These are phyloP conservation scores for Phytophthora kernoviae DNA, from an alignment of 352 stramenopile species.

Conservation along the genomic window DNA sequence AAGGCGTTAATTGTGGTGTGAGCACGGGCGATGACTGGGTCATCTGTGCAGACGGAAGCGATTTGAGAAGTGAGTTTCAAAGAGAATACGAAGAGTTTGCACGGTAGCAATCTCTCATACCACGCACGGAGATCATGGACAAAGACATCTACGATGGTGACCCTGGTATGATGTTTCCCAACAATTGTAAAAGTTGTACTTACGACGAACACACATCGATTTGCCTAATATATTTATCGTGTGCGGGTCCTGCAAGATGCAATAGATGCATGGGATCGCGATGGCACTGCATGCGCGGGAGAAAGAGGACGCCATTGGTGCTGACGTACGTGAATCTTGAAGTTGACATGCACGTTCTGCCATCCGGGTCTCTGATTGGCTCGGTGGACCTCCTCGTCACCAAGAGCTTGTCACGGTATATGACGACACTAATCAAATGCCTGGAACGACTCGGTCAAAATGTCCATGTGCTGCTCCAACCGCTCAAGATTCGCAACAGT, in stretches of 20 bases:
- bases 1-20: slow-evolving; percentile 12
- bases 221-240: too few relatives aligned
- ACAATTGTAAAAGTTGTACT: too few relatives aligned
- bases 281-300: too few relatives aligned
- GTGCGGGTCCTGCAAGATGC: too few relatives aligned
- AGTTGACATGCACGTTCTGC: neutral
- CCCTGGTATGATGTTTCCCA: too few relatives aligned
- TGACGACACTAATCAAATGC: neutral
- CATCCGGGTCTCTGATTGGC: neutral
- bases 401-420: neutral
- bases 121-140: too few relatives aligned
- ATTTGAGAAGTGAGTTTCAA: slow-evolving; percentile 4
- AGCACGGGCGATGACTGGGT: slow-evolving; percentile 9
- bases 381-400: neutral
- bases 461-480: slow-evolving; percentile 20
- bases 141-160: too few relatives aligned
- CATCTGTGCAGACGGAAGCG: slow-evolving; percentile 3
- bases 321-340: neutral
- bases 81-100: too few relatives aligned
- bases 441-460: slow-evolving; percentile 13
- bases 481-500: slow-evolving; percentile 12
- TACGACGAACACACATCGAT: too few relatives aligned
- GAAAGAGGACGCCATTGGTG: too few relatives aligned
- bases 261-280: too few relatives aligned
- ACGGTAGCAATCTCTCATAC: too few relatives aligned